Conservation (phyloP, 805 yeast genomes). For the Komagataella populi region DNA sequence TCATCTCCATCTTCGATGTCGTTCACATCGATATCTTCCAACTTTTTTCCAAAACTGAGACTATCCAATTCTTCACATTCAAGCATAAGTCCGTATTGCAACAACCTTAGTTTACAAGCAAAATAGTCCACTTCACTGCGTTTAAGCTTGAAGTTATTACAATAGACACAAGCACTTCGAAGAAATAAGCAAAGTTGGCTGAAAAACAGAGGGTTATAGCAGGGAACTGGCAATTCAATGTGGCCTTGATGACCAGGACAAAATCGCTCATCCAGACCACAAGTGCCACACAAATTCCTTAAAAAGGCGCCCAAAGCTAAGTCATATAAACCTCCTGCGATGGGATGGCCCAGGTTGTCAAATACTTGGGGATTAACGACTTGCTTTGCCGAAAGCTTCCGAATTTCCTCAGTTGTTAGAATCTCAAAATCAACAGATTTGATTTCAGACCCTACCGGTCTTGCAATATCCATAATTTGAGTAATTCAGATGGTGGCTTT, state of each 20-base stretch:
- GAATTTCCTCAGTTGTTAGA: constrained; percentile 68
- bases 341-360: constrained; percentile 93
- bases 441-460: constrained; percentile 93
- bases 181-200: constrained; percentile 76
- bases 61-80: constrained; percentile 68
- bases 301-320: constrained; percentile 91
- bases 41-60: constrained; percentile 29
- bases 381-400: constrained; percentile 85
- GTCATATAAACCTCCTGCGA: constrained; percentile 88
- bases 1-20: constrained; percentile 25
- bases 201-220: constrained; percentile 90
- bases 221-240: constrained; percentile 91
- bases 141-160: constrained; percentile 73
- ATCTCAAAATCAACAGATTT: constrained; percentile 86
- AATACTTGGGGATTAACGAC: constrained; percentile 92
- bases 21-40: constrained; percentile 35
- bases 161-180: constrained; percentile 77
- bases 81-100: constrained; percentile 79
- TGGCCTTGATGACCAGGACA: constrained; percentile 99
- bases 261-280: constrained; percentile 86
- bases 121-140: constrained; percentile 58
- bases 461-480: constrained; percentile 75
- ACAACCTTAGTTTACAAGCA: constrained; percentile 63
- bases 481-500: neutral
- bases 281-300: constrained; percentile 80